Conservation (phyloP, 2,329 filamentous ascomycete genomes). For the Stemphylium lycopersici region DNA sequence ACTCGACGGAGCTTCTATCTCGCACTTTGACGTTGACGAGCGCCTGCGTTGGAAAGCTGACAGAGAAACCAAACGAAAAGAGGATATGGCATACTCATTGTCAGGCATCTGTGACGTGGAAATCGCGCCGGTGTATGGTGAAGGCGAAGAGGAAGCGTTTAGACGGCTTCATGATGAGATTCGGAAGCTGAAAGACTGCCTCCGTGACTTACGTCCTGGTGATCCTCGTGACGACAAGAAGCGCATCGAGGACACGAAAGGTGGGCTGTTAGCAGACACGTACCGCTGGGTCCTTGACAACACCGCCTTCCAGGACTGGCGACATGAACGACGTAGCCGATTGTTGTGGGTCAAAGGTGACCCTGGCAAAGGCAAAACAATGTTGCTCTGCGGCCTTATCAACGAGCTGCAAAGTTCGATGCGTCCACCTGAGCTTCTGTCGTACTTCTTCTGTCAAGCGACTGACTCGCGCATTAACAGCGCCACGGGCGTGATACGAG, state of each 20-base stretch:
- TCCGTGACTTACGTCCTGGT: conserved; percentile 10
- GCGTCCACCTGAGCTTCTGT: no score
- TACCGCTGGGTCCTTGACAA: conserved; percentile 16
- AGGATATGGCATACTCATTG: conserved; percentile 13
- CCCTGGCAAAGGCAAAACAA: not conserved
- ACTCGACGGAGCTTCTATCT: not conserved
- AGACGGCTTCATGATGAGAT: conserved; percentile 18
- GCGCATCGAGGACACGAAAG: not conserved
- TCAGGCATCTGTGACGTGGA: conserved; percentile 15
- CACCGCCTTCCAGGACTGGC: conserved; percentile 5
- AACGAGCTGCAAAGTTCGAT: no score
- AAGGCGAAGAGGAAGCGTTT: conserved; percentile 13
- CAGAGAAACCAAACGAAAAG: conserved; percentile 17
- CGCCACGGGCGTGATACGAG: conserved; percentile 50
- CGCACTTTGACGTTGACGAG: conserved; percentile 14
- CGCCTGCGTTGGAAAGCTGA: conserved; percentile 10
- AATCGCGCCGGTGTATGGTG: conserved; percentile 3
- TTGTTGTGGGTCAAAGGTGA: not conserved
- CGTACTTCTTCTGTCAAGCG: conserved; percentile 47
- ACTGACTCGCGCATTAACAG: conserved; percentile 50
- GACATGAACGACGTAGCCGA: not conserved
- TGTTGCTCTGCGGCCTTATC: not conserved
- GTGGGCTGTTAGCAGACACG: conserved; percentile 1
- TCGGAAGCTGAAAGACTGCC: conserved; percentile 6
- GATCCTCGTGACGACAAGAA: conserved; percentile 13